Evolutionary conservation across 257 asterid species (phyloP), one percentile per base, ranked within the genome.

Genomic region (Solanum chilense): DNA sequence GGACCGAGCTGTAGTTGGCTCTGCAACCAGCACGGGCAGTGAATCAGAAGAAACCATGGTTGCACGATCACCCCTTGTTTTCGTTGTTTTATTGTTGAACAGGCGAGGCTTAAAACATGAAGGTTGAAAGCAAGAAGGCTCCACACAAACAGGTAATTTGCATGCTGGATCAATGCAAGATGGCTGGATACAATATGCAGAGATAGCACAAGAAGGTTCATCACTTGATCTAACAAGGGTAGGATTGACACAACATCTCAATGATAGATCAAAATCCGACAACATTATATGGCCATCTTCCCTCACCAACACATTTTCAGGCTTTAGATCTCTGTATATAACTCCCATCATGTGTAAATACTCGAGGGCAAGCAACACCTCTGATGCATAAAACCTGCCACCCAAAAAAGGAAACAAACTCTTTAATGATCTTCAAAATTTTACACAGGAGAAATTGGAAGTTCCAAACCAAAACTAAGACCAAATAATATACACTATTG

Each of bases 301-400:
- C 83, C 98, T 91, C 35, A 97, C 98, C 83, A 97, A 88, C 15
- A 97, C 99, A 70, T 97, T 97, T 85, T 97, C 99, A 2, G 99
- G 99, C 90, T 96, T 96, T 45, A 96, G 86, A 91, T 96, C 99
- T 73, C 99, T 66, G 88, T 96, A 96, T 18, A 96, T 94, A 66
- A 96, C 98, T 10, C 99, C 99, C 98, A 96, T 95, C 99, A 96
- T 94, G 85, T 96, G 99, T 20, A 96, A 88, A 84, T 96, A 96
- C 88, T 96, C 99, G 1, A 96, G 94, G 9, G 98, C 98, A 69
- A 97, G 97, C 56, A 97, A 92, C 89, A 96, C 97, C 92, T 96
- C 98, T 35, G 98, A 92, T 76, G 93, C 99, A 69, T 97, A 97
- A 90, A 97, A 97, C 88, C 99, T 97, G 87, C 73, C 86, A 85